Evolutionary conservation across 2,329 filamentous ascomycete species (phyloP).

Genomic region (Neonectria magnoliae): DNA sequence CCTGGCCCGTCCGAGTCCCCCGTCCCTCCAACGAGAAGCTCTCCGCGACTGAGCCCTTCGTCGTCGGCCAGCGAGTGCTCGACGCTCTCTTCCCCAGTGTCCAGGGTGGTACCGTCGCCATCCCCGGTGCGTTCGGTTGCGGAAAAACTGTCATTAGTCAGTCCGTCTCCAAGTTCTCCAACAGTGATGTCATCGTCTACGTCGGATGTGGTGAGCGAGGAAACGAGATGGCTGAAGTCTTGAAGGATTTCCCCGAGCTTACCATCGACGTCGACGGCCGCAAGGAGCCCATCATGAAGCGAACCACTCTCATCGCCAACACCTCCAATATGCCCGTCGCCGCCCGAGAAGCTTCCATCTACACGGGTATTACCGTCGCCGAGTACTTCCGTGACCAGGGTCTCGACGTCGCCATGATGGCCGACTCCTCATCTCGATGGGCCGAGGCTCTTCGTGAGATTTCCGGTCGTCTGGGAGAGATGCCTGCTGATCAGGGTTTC

Average conservation of each 20-base stretch:
- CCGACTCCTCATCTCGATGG: constrained; percentile 97
- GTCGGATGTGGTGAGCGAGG: constrained; percentile 92
- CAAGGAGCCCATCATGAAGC: constrained; percentile 99
- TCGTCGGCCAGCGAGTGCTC: constrained; percentile 96
- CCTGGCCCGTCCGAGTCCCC: constrained; percentile 96
- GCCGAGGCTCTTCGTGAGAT: constrained; percentile 98
- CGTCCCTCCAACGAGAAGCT: constrained; percentile 93
- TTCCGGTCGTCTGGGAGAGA: constrained; percentile 97
- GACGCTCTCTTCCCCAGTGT: constrained; percentile 97
- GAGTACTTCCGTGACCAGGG: constrained; percentile 99
- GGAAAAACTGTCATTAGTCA: constrained; percentile 99
- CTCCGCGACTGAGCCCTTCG: constrained; percentile 87
- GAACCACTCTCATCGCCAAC: constrained; percentile 97
- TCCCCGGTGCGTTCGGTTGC: constrained; percentile 97
- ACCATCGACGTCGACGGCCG: constrained; percentile 94
- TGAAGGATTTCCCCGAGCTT: constrained; percentile 99
- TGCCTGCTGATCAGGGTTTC: constrained; percentile 99
- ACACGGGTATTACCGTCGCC: constrained; percentile 92
- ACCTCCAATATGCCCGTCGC: constrained; percentile 99
- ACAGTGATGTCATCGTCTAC: constrained; percentile 98
- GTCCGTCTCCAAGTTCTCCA: constrained; percentile 99
- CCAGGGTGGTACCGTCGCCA: constrained; percentile 96
- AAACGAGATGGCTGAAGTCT: constrained; percentile 99
- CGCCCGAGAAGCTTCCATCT: constrained; percentile 97
- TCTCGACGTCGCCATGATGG: constrained; percentile 99